A percentile compares a stretch with the other conserved stretches of the same genome.
phyloP scores from a whole-genome alignment of 2,329 filamentous ascomycete genomes.

The Fusarium sp. region DNA sequence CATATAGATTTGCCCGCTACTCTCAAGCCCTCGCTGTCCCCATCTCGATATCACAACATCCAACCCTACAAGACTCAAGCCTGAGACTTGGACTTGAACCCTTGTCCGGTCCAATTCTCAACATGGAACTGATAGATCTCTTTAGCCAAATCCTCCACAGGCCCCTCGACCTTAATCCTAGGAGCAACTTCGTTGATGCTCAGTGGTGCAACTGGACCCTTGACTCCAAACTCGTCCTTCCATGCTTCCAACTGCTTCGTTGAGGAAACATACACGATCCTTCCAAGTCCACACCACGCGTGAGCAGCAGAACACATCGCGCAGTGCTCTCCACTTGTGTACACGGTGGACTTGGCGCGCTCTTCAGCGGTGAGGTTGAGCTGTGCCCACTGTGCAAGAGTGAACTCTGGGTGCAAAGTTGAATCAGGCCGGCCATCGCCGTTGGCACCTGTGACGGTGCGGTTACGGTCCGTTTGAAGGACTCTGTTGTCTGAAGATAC shows the following conservation, averaged over 20 bases:
- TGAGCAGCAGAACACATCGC: constrained; percentile 53
- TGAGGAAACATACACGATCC: constrained; percentile 50
- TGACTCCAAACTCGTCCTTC: constrained; percentile 45
- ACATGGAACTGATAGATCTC: constrained; percentile 48
- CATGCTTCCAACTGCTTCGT: constrained; percentile 46
- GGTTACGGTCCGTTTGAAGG: constrained; percentile 51
- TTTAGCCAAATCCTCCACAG: constrained; percentile 45
- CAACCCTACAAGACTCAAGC: neutral
- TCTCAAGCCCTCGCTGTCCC: neutral
- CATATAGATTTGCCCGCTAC: neutral
- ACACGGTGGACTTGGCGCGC: constrained; percentile 53
- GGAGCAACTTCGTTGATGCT: constrained; percentile 48
- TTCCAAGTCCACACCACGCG: constrained; percentile 50
- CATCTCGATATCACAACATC: neutral
- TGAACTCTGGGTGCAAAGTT: constrained; percentile 52
- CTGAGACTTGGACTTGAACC: constrained; percentile 24
- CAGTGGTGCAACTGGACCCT: constrained; percentile 39
- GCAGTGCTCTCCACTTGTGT: constrained; percentile 54
- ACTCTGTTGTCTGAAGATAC: constrained; percentile 44
- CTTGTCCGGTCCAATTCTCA: constrained; percentile 30
- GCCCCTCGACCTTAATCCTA: constrained; percentile 45
- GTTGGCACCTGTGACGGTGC: constrained; percentile 46
- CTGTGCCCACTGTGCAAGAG: constrained; percentile 53
- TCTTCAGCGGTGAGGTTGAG: constrained; percentile 50
- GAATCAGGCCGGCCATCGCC: constrained; percentile 45